Base-by-base conservation (phyloP, 805 yeast species). In the Zygosaccharomyces gambellarensis region DNA sequence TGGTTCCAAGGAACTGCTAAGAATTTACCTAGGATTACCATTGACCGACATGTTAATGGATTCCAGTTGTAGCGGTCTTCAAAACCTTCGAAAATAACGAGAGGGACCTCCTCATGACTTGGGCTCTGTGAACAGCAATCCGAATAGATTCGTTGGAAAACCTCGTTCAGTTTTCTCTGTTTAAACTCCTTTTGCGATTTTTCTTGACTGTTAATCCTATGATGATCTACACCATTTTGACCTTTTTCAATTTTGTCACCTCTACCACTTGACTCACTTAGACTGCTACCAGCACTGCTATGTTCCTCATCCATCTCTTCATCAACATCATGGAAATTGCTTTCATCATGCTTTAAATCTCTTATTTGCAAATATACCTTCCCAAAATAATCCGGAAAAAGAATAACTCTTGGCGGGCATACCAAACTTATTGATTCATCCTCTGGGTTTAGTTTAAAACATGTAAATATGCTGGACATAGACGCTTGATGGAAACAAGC, bases 1-100 rank as follows among this genome's bases (percentile, higher is more conserved):
- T 55, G 54, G 17, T 55, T 53, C 62, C 62, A 59, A 2, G 64
- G 64, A 0, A 59, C 39, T 2, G 64, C 50, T 11, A 60, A 39
- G 38, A 60, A 59, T 17, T 48, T 48, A 19, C 49, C 49, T n/a
- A 39, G 19, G 7, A 41, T 43, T 4, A 52, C 53, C 25, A 51
- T 32, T 8, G 51, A 40, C 28, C 51, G 51, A 34, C 58, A 50
- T 10, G 46, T 41, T 3, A 41, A 23, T 4, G 54, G 52, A n/a
- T 55, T 54, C 61, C 60, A 56, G 34, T 59, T 55, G 40, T 57
- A 60, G 5, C 48, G 53, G 23, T 54, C 59, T 25, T 52, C 53
- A 32, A 57, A 54, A 11, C 61, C 63, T 48, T 60, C 62, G 34
- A 56, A 55, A 8, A 59, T 22, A 1, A 59, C 54, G n/a, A 59